A percentile compares a stretch with the other conserved stretches of the same genome.
These are phyloP conservation scores for Dactylellina drechsleri DNA, from an alignment of 2,329 filamentous ascomycete genomes.

Conservation along the genomic window DNA sequence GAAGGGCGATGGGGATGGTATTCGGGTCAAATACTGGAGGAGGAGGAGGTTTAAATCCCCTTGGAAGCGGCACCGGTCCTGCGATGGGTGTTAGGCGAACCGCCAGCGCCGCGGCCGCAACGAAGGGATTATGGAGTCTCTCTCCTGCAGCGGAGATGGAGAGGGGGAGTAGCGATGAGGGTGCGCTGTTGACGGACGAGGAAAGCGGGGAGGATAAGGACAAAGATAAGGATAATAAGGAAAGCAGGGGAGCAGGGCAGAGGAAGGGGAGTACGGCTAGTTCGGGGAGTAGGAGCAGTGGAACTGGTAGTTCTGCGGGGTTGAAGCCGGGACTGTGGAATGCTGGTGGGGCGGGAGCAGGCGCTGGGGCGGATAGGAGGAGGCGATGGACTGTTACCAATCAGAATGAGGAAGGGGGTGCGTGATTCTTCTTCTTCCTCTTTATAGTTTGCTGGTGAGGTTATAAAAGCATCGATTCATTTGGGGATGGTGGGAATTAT, in stretches of 20 bases:
- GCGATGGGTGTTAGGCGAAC: constrained; percentile 53
- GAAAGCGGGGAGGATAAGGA: constrained; percentile 42
- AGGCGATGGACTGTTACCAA: constrained; percentile 51
- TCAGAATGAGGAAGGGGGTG: constrained; percentile 30
- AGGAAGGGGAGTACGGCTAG: constrained; percentile 30
- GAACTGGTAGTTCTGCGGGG: constrained; percentile 5
- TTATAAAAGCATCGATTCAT: no score
- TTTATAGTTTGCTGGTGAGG: background rate
- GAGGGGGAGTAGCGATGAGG: constrained; percentile 45
- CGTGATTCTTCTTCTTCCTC: constrained; percentile 7
- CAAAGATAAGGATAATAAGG: constrained; percentile 24
- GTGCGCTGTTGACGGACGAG: constrained; percentile 44
- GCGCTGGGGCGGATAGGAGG: constrained; percentile 22
- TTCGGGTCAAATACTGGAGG: constrained; percentile 31
- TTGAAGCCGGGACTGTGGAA: constrained; percentile 33
- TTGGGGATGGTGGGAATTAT: no score
- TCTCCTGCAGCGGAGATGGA: constrained; percentile 39
- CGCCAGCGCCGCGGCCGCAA: constrained; percentile 46
- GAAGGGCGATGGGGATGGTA: constrained; percentile 51
- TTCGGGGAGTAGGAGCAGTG: constrained; percentile 13
- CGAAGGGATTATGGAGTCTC: constrained; percentile 46
- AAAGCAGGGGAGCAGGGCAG: background rate
- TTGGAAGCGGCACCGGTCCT: constrained; percentile 28
- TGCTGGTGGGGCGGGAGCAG: constrained; percentile 12
- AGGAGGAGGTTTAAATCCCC: background rate